Evolutionary conservation across 306 rosid species (phyloP).

Genomic region (Sophora flavescens): DNA sequence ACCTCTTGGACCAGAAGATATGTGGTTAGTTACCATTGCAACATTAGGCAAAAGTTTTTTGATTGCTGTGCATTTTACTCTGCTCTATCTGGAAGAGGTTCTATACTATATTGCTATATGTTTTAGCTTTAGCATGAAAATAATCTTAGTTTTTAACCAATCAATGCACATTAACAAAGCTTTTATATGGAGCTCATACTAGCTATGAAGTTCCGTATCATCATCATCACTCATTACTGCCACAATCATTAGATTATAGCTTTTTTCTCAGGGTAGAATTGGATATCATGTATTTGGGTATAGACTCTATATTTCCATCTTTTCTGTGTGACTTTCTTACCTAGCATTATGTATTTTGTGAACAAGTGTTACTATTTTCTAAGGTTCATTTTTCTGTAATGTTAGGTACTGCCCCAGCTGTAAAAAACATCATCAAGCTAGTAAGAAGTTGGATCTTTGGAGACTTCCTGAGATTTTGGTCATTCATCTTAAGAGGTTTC

Average conservation of each 20-base stretch:
- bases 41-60: constrained; percentile 28
- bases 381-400: constrained; percentile 40
- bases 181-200: constrained; percentile 25
- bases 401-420: constrained; percentile 94
- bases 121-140: constrained; percentile 29
- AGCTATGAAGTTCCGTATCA: constrained; percentile 3
- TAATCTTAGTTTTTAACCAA: constrained; percentile 29
- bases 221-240: constrained; percentile 15
- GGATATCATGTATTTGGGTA: neutral
- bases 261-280: constrained; percentile 19
- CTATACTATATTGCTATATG: neutral
- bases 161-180: neutral
- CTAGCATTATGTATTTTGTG: neutral
- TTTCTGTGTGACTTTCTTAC: constrained; percentile 1
- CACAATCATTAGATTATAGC: neutral
- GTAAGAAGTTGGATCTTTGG: constrained; percentile 98
- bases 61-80: constrained; percentile 21
- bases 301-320: neutral
- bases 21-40: constrained; percentile 78
- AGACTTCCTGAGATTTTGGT: constrained; percentile 98
- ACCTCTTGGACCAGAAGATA: constrained; percentile 99
- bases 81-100: neutral
- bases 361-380: constrained; percentile 40
- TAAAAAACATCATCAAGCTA: constrained; percentile 89
- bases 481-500: constrained; percentile 97